Conservation (phyloP, 2,329 filamentous ascomycete genomes). For the Lanzia echinophila region DNA sequence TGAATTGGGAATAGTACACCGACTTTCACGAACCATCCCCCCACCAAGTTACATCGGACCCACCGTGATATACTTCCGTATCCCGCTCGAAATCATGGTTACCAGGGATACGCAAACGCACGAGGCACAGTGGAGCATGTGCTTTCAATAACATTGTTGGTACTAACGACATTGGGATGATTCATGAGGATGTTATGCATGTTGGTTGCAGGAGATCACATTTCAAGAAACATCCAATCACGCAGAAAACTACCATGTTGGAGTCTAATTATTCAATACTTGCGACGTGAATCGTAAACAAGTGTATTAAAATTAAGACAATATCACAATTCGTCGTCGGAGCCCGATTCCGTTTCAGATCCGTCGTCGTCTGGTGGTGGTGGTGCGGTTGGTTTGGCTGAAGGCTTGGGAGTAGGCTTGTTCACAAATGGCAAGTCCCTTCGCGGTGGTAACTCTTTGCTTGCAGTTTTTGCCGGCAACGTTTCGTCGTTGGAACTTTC, state of each 20-base stretch:
- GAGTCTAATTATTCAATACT: too few species aligned
- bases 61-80: neutral
- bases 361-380: conserved; percentile 11
- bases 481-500: neutral
- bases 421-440: conserved; percentile 19
- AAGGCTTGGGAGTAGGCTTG: conserved; percentile 9
- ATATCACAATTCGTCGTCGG: conserved; percentile 21
- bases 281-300: neutral
- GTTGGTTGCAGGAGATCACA: neutral
- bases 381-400: conserved; percentile 7
- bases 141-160: neutral
- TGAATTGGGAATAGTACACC: neutral
- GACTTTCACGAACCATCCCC: neutral
- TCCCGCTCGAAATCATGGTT: neutral
- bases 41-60: neutral
- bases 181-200: conserved; percentile 1
- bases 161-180: neutral
- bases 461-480: conserved; percentile 1
- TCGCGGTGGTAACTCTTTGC: conserved; percentile 12
- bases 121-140: neutral
- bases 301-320: neutral
- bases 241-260: too few species aligned
- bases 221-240: neutral
- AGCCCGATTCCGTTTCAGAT: conserved; percentile 28
- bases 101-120: conserved; percentile 5